phyloP scores from a whole-genome alignment of 208 protist genomes.

The Leishmania amazonensis region DNA sequence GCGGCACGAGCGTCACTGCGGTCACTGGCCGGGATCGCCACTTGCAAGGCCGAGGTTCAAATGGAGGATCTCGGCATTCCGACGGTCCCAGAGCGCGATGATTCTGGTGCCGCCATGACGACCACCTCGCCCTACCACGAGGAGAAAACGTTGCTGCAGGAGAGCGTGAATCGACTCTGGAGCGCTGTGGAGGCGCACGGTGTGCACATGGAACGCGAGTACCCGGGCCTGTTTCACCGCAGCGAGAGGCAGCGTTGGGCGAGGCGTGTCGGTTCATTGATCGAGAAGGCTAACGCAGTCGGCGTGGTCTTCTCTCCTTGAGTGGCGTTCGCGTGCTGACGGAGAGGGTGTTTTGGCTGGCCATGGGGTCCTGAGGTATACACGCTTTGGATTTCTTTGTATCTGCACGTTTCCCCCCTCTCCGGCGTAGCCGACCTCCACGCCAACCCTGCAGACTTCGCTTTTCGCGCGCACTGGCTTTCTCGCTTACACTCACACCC shows the following conservation, averaged over 20 bases:
- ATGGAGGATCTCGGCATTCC: conserved; percentile 33
- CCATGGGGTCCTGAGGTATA: not conserved
- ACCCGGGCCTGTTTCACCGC: conserved; percentile 65
- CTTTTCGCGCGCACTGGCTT: not conserved
- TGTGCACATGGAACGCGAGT: conserved; percentile 61
- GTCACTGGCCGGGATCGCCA: conserved; percentile 39
- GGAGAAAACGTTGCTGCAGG: conserved; percentile 54
- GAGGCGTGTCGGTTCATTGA: conserved; percentile 37
- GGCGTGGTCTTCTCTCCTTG: conserved; percentile 76
- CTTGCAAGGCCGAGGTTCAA: conserved; percentile 66
- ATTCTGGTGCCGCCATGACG: conserved; percentile 45
- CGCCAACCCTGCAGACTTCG: not conserved
- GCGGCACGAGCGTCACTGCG: conserved; percentile 34
- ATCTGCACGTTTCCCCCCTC: not conserved
- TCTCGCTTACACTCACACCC: not conserved
- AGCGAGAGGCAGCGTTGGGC: conserved; percentile 55
- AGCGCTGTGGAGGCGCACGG: conserved; percentile 64
- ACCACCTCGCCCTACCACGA: conserved; percentile 55
- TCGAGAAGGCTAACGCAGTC: conserved; percentile 58
- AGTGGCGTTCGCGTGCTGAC: not conserved
- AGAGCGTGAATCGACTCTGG: conserved; percentile 52
- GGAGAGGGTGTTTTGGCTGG: not conserved
- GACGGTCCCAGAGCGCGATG: conserved; percentile 24
- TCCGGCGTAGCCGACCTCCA: not conserved
- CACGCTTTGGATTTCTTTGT: not conserved